Conservation (phyloP, 108 stramenopile genomes). For the Discostella stelligeroides region DNA sequence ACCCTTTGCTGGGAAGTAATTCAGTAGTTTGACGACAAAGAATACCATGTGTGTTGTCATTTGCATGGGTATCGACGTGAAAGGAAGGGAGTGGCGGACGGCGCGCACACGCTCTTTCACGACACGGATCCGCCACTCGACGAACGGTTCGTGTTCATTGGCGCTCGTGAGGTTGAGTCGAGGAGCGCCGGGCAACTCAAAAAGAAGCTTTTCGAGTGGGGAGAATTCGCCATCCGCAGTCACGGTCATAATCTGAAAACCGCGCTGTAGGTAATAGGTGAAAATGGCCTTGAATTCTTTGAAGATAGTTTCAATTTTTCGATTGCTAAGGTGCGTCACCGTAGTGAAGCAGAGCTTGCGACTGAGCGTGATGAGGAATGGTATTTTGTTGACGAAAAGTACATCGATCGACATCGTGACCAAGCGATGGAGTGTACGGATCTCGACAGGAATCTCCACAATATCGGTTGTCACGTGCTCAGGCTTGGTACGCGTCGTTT, state of each 20-base stretch:
- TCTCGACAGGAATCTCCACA: not conserved
- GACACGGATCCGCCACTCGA: conserved; percentile 7
- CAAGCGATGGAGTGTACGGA: not conserved
- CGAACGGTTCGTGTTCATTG: conserved; percentile 7
- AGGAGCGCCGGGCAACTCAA: not conserved
- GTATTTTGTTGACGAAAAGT: conserved; percentile 3
- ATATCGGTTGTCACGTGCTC: not conserved
- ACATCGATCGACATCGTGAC: not conserved
- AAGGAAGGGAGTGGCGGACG: not conserved
- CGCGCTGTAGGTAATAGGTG: not conserved
- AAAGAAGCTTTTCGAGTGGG: not conserved
- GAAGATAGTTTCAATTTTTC: not conserved
- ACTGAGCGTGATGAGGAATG: not conserved
- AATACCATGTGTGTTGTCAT: conserved; percentile 12
- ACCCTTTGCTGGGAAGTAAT: conserved; percentile 17
- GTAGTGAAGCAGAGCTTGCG: conserved; percentile 4
- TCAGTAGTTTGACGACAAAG: conserved; percentile 13
- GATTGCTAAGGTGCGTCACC: not conserved
- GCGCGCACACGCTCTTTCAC: conserved; percentile 15
- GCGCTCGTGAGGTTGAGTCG: not conserved
- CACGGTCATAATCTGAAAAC: conserved; percentile 1
- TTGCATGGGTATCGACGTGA: not conserved
- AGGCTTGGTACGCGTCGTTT: conserved; percentile 1
- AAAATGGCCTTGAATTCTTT: conserved; percentile 8
- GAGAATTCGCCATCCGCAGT: conserved; percentile 4